Evolutionary conservation across 768 basidiomycete species (phyloP).

Genomic region (Baorangia bicolor): DNA sequence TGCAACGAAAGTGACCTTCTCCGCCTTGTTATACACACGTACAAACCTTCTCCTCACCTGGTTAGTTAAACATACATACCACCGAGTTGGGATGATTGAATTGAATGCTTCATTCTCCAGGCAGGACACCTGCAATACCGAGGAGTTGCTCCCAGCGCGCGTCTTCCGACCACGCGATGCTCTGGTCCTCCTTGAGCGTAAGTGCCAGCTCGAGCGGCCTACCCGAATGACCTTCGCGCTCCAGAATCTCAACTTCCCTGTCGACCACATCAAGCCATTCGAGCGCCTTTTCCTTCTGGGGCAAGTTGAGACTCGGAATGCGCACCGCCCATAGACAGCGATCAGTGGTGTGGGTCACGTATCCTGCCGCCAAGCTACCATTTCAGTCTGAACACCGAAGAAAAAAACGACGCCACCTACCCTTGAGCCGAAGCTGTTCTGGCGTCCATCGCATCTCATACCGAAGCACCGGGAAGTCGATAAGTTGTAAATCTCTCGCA

Average conservation of each 20-base stretch:
- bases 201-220: conserved; percentile 41
- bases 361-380: conserved; percentile 39
- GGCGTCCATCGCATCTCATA: conserved; percentile 72
- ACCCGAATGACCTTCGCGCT: conserved; percentile 30
- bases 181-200: conserved; percentile 48
- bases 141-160: conserved; percentile 43
- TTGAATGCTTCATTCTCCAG: conserved; percentile 14
- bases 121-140: conserved; percentile 40
- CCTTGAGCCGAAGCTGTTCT: conserved; percentile 52
- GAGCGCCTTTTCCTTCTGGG: conserved; percentile 50
- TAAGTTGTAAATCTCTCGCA: conserved; percentile 53
- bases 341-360: conserved; percentile 71
- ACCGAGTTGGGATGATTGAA: background rate
- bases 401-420: conserved; percentile 32
- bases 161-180: conserved; percentile 56
- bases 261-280: conserved; percentile 55
- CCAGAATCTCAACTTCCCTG: conserved; percentile 42
- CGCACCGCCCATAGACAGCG: conserved; percentile 62
- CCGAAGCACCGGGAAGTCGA: conserved; percentile 60
- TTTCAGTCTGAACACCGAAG: background rate
- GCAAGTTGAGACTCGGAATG: conserved; percentile 42
- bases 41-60: background rate
- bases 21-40: background rate
- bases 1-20: background rate
- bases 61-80: background rate